Evolutionary conservation across 176 grass and related monocot genomes (phyloP).

Genomic region (Poa pratensis): DNA sequence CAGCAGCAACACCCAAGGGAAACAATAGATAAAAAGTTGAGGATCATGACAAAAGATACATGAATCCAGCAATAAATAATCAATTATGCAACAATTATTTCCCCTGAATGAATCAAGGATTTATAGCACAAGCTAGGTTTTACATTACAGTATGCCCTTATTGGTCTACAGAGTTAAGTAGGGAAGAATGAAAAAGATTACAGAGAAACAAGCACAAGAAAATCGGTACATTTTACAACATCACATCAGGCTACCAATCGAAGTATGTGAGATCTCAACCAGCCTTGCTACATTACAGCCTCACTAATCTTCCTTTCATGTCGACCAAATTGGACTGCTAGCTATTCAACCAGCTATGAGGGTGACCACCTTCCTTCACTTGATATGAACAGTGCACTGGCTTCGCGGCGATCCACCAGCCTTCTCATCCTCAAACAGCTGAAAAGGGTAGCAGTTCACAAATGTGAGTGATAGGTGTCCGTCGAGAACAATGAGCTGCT

Average conservation of each 20-base stretch:
- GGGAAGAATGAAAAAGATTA: conserved; percentile 8
- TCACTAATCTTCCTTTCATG: conserved; percentile 5
- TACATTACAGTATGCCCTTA: conserved; percentile 20
- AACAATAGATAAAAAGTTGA: neutral
- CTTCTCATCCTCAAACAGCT: conserved; percentile 54
- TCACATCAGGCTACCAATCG: neutral
- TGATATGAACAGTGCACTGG: conserved; percentile 57
- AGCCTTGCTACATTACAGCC: conserved; percentile 2
- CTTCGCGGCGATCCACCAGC: neutral
- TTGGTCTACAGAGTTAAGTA: neutral
- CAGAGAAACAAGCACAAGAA: neutral
- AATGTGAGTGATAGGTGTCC: neutral
- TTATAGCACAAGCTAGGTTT: conserved; percentile 19
- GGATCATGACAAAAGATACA: neutral
- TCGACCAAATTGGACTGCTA: conserved; percentile 11
- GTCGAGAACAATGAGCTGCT: neutral
- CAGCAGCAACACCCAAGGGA: neutral
- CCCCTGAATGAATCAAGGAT: neutral
- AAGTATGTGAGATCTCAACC: neutral
- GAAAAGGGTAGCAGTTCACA: neutral
- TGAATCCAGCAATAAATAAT: neutral
- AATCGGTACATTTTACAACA: neutral
- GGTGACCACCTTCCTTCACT: neutral
- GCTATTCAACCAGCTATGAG: neutral
- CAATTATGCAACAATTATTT: conserved; percentile 2